Evolutionary conservation across 805 yeast genomes (phyloP), one percentile per base, ranked within the genome.

Genomic region (Lipomyces japonicus): DNA sequence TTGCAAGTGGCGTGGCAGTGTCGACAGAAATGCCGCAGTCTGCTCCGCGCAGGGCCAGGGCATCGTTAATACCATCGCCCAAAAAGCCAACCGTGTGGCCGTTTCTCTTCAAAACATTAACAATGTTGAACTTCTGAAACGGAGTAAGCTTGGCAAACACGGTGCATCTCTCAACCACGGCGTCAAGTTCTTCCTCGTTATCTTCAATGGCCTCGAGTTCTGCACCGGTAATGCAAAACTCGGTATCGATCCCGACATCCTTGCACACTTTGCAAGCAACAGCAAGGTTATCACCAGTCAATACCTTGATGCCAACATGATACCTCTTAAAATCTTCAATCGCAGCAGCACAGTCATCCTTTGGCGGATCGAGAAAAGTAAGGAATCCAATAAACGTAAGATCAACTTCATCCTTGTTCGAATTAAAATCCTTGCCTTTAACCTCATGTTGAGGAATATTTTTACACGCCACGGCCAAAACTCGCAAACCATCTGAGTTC

Each of bases 151-250:
- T 54, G 12, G 58, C 58, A 38, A 54, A 54, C 10, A 54, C 58
- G 7, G 58, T 44, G 44, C 57, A 52, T 7, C 58, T 50, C 56
- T 55, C 60, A 12, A 53, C 58, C 22, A 86, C 83, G 52, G 83
- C 95, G 62, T 86, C 95, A 64, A 87, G 74, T 68, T 86, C 95
- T 61, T 87, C 95, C 71, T 84, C 90, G 30, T 46, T 48, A 70
- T 84, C 90, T 19, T 45, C 48, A 26, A 75, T 78, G 47, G 74
- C 78, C 10, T 68, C 81, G 63, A 71, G 77, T 26, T 70, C 79
- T 28, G 63, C 68, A 23, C 58, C 58, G 23, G 56, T 54, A 40
- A 54, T 50, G 10, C 37, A 32, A 44, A 41, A 48, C 19, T 49
- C 52, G 12, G 52, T 44, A 37, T 47, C 50, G 22, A 54, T 54